Percentiles rank a stretch among this genome's conserved stretches.
These are phyloP conservation scores for Obba rivulosa DNA, from an alignment of 768 basidiomycete species.

Conservation along the genomic window DNA sequence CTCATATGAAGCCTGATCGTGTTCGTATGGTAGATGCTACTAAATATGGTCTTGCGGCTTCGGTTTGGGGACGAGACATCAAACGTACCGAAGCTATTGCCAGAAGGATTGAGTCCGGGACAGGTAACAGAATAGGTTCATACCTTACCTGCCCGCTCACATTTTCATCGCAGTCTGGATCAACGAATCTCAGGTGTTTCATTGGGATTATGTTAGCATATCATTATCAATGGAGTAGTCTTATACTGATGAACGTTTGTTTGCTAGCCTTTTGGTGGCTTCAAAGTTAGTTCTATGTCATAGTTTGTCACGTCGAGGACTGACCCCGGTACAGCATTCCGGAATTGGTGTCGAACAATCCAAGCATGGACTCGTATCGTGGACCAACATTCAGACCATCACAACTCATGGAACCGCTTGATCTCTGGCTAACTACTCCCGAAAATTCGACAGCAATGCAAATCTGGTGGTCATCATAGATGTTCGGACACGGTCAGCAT, in stretches of 20 bases:
- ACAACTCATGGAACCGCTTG: no score
- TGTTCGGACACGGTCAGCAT: no score
- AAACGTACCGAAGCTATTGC: neutral
- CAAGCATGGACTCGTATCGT: conserved; percentile 1
- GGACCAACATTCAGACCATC: neutral
- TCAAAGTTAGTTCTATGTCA: neutral
- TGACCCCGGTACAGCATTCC: neutral
- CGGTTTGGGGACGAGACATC: conserved; percentile 3
- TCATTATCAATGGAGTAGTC: no score
- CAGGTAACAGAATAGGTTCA: neutral
- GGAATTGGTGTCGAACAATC: conserved; percentile 2
- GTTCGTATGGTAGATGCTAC: neutral
- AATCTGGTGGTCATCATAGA: no score
- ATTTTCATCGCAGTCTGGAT: conserved; percentile 10
- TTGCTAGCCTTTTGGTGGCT: neutral
- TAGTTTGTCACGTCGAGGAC: neutral
- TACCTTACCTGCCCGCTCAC: neutral
- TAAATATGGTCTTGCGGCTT: conserved; percentile 5
- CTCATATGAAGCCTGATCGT: no score
- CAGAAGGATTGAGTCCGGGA: conserved; percentile 1
- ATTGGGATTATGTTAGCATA: neutral
- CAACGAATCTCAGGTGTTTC: conserved; percentile 1
- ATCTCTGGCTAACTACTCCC: no score
- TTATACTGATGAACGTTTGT: neutral
- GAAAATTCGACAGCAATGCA: no score